Conservation (phyloP, 169 alveolate genomes). For the Plasmodium inui region DNA sequence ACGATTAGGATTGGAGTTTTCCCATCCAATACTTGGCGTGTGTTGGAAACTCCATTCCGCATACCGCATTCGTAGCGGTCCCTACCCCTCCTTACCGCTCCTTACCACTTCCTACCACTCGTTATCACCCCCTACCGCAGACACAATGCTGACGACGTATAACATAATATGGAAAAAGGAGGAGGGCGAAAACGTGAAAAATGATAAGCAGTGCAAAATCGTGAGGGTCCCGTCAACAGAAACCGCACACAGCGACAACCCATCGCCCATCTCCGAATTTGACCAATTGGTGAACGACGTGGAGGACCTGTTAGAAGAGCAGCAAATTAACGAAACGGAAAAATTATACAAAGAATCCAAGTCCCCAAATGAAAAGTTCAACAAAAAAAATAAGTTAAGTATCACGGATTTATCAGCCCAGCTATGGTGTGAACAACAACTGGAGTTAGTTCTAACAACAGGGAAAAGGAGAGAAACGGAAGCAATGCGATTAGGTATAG, state of each 20-base stretch:
- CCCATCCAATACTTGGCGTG: not conserved
- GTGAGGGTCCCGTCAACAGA: not conserved
- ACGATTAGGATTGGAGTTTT: not conserved
- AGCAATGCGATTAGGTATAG: conserved; percentile 85
- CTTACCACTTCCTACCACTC: not conserved
- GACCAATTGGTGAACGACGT: conserved; percentile 57
- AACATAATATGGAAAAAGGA: conserved; percentile 71
- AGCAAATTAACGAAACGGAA: conserved; percentile 76
- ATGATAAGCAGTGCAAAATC: conserved; percentile 5
- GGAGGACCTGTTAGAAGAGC: conserved; percentile 71
- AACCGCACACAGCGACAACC: conserved; percentile 2
- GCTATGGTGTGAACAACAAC: conserved; percentile 87
- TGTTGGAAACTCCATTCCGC: not conserved
- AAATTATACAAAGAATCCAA: conserved; percentile 63
- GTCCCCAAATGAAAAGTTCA: conserved; percentile 72
- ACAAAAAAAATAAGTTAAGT: conserved; percentile 83
- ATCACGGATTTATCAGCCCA: conserved; percentile 87
- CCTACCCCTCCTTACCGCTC: not conserved
- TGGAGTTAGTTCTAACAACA: conserved; percentile 83
- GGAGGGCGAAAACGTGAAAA: not conserved
- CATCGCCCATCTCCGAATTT: conserved; percentile 21
- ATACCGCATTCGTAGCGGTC: not conserved
- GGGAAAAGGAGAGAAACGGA: conserved; percentile 85
- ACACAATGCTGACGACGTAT: conserved; percentile 57
- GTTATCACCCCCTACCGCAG: not conserved